These are phyloP conservation scores for Aristolochia fimbriata DNA, from an alignment of 164 flowering plant species.

Conservation along the genomic window DNA sequence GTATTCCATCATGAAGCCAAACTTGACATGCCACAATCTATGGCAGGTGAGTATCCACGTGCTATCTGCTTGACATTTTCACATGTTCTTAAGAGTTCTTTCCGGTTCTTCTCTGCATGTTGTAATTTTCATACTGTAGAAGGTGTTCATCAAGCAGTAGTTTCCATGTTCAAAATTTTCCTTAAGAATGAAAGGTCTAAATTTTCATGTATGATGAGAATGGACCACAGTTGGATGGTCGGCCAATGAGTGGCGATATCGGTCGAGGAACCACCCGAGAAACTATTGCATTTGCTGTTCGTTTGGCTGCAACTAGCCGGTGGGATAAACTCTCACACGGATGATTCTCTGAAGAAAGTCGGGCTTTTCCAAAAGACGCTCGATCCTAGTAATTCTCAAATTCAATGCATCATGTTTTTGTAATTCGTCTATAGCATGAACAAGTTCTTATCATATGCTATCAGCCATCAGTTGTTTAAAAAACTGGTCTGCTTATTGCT, in stretches of 20 bases:
- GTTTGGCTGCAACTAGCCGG: conserved; percentile 69
- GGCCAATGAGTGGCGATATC: conserved; percentile 97
- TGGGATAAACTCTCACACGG: conserved; percentile 77
- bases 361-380: conserved; percentile 43
- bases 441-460: neutral
- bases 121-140: neutral
- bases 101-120: neutral
- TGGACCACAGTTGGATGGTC: conserved; percentile 67
- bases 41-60: conserved; percentile 55
- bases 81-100: no score
- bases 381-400: conserved; percentile 12
- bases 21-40: conserved; percentile 55
- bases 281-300: conserved; percentile 56
- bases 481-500: neutral
- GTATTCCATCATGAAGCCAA: conserved; percentile 50
- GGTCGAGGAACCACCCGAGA: conserved; percentile 83
- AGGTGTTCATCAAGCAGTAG: no score
- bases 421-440: neutral
- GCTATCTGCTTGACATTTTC: no score
- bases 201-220: neutral
- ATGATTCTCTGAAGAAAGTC: conserved; percentile 44
- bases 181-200: neutral
- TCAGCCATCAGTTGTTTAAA: neutral
- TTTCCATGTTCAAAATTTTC: neutral
- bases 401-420: neutral